Evolutionary conservation across 2,329 filamentous ascomycete genomes (phyloP).

Genomic region (Fusarium armeniacum): DNA sequence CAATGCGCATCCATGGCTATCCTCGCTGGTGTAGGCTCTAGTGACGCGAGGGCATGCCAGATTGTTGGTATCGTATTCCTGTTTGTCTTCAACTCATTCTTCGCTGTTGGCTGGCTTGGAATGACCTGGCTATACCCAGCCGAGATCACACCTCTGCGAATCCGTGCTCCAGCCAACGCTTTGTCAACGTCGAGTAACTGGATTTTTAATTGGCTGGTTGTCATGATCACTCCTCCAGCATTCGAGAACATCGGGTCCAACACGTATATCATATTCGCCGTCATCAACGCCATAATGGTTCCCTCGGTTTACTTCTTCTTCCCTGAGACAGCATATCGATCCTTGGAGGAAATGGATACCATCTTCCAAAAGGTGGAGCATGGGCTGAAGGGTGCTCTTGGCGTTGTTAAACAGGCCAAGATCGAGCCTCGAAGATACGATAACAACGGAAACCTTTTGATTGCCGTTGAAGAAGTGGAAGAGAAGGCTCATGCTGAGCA

Average conservation of each 20-base stretch:
- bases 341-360: conserved; percentile 75
- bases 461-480: conserved; percentile 60
- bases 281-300: conserved; percentile 73
- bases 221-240: conserved; percentile 73
- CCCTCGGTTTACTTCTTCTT: conserved; percentile 73
- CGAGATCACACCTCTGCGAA: conserved; percentile 76
- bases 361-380: conserved; percentile 70
- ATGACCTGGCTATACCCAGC: conserved; percentile 75
- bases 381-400: conserved; percentile 56
- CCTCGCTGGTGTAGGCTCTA: conserved; percentile 68
- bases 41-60: conserved; percentile 62
- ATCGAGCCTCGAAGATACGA: conserved; percentile 69
- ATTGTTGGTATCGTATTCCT: conserved; percentile 75
- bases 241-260: conserved; percentile 69
- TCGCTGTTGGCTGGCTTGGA: conserved; percentile 71
- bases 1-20: conserved; percentile 76
- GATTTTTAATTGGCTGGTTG: conserved; percentile 74
- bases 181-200: conserved; percentile 68
- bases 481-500: conserved; percentile 55
- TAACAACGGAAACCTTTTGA: conserved; percentile 70
- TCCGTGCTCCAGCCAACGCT: conserved; percentile 73
- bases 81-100: conserved; percentile 72
- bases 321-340: conserved; percentile 74
- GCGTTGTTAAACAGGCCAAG: conserved; percentile 56
- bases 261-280: conserved; percentile 76